These are phyloP conservation scores for Pichiaceae sp. DNA, from an alignment of 1,139 yeast genomes.

Conservation along the genomic window DNA sequence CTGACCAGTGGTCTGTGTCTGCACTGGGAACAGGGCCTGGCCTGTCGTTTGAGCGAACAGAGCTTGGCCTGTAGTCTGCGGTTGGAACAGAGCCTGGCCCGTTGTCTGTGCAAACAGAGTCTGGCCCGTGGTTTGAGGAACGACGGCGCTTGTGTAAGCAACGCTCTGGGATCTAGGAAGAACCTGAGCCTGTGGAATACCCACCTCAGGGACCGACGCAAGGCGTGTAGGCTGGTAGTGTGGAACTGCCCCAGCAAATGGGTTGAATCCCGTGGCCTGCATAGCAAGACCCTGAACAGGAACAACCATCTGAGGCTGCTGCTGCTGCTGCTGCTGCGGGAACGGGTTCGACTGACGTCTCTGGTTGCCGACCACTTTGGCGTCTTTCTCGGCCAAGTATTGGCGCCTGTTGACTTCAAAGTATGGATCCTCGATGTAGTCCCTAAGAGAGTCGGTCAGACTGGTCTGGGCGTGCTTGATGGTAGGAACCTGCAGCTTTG, in stretches of 20 bases:
- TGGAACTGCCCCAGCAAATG: constrained; percentile 10
- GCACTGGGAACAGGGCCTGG: not conserved
- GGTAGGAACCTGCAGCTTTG: constrained; percentile 89
- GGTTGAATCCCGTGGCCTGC: constrained; percentile 23
- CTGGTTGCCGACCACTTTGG: constrained; percentile 8
- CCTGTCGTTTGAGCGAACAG: not conserved
- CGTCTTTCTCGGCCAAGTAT: constrained; percentile 58
- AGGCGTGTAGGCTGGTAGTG: constrained; percentile 7
- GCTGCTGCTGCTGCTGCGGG: constrained; percentile 1
- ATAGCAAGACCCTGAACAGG: constrained; percentile 9
- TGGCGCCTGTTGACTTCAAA: constrained; percentile 75
- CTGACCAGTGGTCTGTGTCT: not conserved
- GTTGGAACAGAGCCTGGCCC: not conserved
- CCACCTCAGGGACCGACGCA: constrained; percentile 4
- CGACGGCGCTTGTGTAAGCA: not conserved
- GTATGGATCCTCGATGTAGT: constrained; percentile 79
- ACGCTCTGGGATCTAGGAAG: too few relatives aligned
- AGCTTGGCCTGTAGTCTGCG: not conserved
- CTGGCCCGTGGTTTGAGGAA: not conserved
- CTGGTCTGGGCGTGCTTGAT: constrained; percentile 97
- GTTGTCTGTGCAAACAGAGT: constrained; percentile 1
- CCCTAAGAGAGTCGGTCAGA: constrained; percentile 76
- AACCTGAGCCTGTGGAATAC: not conserved
- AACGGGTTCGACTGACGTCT: constrained; percentile 2
- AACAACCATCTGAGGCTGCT: constrained; percentile 2